Conservation (phyloP, 768 basidiomycete species). For the Lactarius quietus region DNA sequence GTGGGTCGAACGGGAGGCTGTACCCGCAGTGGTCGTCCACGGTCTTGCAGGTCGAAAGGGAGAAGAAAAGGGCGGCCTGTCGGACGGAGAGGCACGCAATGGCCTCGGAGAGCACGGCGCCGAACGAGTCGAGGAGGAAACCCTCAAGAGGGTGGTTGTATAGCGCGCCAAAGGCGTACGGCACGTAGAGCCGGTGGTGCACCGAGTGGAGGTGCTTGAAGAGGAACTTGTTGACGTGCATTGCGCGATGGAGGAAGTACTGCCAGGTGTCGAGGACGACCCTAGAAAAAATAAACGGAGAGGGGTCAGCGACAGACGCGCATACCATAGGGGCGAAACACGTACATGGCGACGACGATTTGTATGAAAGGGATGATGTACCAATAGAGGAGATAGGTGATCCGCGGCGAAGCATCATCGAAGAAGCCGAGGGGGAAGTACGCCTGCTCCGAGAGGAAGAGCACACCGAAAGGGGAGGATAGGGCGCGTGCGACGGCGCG, state of each 20-base stretch:
- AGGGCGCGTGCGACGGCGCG: not conserved
- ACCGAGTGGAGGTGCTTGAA: slow-evolving; percentile 91
- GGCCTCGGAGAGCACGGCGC: slow-evolving; percentile 73
- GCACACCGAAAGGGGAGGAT: not conserved
- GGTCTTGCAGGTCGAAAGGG: slow-evolving; percentile 82
- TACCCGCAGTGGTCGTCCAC: slow-evolving; percentile 97
- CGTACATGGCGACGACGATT: slow-evolving; percentile 79
- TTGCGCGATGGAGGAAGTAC: slow-evolving; percentile 89
- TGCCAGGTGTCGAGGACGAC: slow-evolving; percentile 98
- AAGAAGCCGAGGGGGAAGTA: slow-evolving; percentile 38
- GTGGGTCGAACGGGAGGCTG: slow-evolving; percentile 83
- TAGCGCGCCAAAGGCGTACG: slow-evolving; percentile 93
- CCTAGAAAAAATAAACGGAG: slow-evolving; percentile 48
- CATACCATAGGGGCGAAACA: slow-evolving; percentile 24
- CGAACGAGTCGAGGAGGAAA: slow-evolving; percentile 81
- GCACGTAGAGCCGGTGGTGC: slow-evolving; percentile 95
- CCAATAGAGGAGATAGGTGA: slow-evolving; percentile 79
- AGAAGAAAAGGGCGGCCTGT: slow-evolving; percentile 82
- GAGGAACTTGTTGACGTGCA: slow-evolving; percentile 88
- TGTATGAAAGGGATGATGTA: slow-evolving; percentile 81
- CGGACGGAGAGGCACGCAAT: slow-evolving; percentile 67
- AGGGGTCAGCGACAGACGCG: not conserved
- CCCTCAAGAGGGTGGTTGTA: slow-evolving; percentile 99
- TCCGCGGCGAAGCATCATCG: slow-evolving; percentile 35
- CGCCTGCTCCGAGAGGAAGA: slow-evolving; percentile 1